Evolutionary conservation across 352 stramenopile species (phyloP).

Genomic region (Albugo candida): DNA sequence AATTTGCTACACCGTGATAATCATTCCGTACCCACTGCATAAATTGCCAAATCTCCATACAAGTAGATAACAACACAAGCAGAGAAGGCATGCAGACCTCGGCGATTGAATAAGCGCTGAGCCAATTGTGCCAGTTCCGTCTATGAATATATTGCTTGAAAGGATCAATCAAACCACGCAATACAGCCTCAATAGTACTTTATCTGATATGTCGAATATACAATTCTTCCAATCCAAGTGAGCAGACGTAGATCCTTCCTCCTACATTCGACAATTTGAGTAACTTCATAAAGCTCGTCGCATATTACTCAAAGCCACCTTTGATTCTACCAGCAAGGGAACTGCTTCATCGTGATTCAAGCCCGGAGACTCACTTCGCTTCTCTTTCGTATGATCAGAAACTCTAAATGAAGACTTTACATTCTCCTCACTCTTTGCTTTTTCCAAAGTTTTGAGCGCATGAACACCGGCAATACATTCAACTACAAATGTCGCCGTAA

Average conservation of each 20-base stretch:
- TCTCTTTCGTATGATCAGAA: too few species aligned
- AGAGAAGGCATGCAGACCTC: conserved; percentile 60
- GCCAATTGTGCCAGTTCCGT: conserved; percentile 76
- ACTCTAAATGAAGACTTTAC: background rate
- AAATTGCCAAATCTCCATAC: conserved; percentile 75
- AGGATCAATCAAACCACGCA: background rate
- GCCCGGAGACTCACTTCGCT: too few species aligned
- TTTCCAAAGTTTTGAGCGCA: conserved; percentile 27
- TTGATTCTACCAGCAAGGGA: too few species aligned
- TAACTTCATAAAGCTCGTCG: too few species aligned
- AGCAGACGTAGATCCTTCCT: background rate
- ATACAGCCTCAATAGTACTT: conserved; percentile 15
- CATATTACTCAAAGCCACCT: too few species aligned
- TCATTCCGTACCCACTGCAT: conserved; percentile 54
- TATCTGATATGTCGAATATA: conserved; percentile 58
- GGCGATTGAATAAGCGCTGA: conserved; percentile 42
- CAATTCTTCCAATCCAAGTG: conserved; percentile 9
- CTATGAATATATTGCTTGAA: conserved; percentile 11
- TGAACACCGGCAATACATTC: conserved; percentile 69
- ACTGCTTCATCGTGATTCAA: too few species aligned
- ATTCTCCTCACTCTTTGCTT: background rate
- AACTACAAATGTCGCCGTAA: conserved; percentile 74
- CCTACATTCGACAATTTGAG: background rate
- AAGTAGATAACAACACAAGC: conserved; percentile 64
- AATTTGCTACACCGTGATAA: background rate